Conservation (phyloP, 805 yeast species). For the Sungouiella thailandica region DNA sequence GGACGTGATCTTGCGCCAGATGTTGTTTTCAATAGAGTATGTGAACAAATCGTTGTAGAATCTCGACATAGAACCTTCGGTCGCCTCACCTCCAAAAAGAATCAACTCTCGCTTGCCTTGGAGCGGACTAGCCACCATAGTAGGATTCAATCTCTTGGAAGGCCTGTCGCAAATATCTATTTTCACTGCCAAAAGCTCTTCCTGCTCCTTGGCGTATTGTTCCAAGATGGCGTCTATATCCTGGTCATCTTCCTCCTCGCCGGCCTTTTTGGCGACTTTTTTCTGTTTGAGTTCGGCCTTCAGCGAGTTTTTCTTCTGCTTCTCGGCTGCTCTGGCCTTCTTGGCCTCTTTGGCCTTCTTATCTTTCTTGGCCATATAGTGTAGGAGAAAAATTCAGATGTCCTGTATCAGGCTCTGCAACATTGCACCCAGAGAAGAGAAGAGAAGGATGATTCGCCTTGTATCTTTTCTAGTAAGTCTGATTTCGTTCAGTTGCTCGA, state of each 20-base stretch:
- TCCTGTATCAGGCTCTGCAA: neutral
- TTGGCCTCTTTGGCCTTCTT: constrained; percentile 88
- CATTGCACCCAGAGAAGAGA: neutral
- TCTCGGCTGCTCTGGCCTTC: constrained; percentile 81
- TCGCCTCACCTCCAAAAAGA: constrained; percentile 85
- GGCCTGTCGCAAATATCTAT: constrained; percentile 60
- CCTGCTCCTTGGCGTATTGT: constrained; percentile 76
- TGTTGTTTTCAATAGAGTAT: constrained; percentile 69
- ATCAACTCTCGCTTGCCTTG: constrained; percentile 75
- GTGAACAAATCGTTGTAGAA: constrained; percentile 80
- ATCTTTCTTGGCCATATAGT: constrained; percentile 75
- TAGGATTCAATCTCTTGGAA: constrained; percentile 62
- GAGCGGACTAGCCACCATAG: constrained; percentile 69
- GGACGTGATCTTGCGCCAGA: constrained; percentile 75
- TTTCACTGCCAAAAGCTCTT: constrained; percentile 64
- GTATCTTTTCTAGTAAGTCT: neutral
- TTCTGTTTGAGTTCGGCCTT: constrained; percentile 75
- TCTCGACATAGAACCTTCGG: constrained; percentile 46
- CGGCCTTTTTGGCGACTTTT: constrained; percentile 67
- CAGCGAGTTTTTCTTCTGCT: constrained; percentile 66
- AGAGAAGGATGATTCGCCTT: neutral
- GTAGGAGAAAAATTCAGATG: neutral
- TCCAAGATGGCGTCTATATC: constrained; percentile 82
- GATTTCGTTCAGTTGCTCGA: too few relatives aligned
- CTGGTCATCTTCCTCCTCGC: constrained; percentile 78